A percentile compares a stretch with the other conserved stretches of the same genome.
These are phyloP conservation scores for Sclerospora graminicola DNA, from an alignment of 352 stramenopile genomes.

Conservation along the genomic window DNA sequence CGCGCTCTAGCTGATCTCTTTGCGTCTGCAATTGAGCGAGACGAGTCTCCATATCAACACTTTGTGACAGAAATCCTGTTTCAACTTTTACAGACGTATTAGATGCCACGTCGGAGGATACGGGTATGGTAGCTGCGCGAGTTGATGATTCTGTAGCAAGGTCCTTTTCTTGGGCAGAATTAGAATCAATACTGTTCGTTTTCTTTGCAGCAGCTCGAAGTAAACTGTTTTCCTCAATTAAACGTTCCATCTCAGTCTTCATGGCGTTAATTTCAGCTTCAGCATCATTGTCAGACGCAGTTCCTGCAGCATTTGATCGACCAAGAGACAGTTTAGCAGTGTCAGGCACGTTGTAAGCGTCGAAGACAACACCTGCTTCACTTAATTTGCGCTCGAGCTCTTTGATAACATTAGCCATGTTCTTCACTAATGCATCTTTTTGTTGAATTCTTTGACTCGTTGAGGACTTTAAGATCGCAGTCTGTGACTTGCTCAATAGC, in stretches of 20 bases:
- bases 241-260: slow-evolving; percentile 63
- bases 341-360: slow-evolving; percentile 31
- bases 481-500: slow-evolving; percentile 78
- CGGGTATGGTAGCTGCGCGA: slow-evolving; percentile 18
- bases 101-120: slow-evolving; percentile 16
- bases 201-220: slow-evolving; percentile 20
- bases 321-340: slow-evolving; percentile 7
- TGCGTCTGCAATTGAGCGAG: slow-evolving; percentile 26
- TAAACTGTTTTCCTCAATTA: slow-evolving; percentile 57
- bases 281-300: slow-evolving; percentile 27
- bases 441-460: slow-evolving; percentile 76
- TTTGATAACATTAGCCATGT: too few relatives aligned
- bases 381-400: slow-evolving; percentile 57
- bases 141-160: slow-evolving; percentile 22
- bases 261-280: slow-evolving; percentile 55
- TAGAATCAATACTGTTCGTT: background rate
- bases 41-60: slow-evolving; percentile 29
- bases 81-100: slow-evolving; percentile 23
- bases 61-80: slow-evolving; percentile 25
- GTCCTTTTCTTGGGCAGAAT: slow-evolving; percentile 35
- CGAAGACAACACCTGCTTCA: slow-evolving; percentile 31
- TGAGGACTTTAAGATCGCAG: slow-evolving; percentile 72
- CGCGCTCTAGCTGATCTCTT: slow-evolving; percentile 44
- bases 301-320: slow-evolving; percentile 18
- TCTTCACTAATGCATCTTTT: slow-evolving; percentile 50